Evolutionary conservation across 2,329 filamentous ascomycete genomes (phyloP), one percentile per base, ranked within the genome.

Genomic region (Hirsutella rhossiliensis): DNA sequence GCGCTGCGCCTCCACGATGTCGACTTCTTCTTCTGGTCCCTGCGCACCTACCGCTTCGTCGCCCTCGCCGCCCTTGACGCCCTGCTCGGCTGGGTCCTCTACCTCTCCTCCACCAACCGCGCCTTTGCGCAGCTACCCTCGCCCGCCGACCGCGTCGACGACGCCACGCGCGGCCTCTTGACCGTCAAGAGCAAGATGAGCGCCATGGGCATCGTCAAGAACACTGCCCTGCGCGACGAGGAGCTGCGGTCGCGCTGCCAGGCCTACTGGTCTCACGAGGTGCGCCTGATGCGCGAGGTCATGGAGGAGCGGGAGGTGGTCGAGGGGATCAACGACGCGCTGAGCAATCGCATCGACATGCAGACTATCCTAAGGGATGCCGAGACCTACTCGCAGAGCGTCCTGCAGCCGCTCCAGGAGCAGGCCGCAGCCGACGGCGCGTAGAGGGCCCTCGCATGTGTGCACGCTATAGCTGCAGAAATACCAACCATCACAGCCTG

Each of bases 181-280:
- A 64, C 64, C 5, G 70, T 76, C 12, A 75, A 80, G 58, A 73
- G 76, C 44, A 87, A 82, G 60, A 61, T 94, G 47, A 80, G 76
- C 52, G 85, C 84, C 1, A 66, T 85, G 32, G 84, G 79, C 8
- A 79, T 94, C 45, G 67, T 94, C 39, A 78, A 83, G 59, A 96
- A 96, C 66, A 86, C 87, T 3, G 75, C 85, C 15, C 70, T 83
- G 45, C 69, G 89, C 44, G 86, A 96, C 63, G 72, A 77, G 49
- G 75, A 74, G 38, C 65, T 96, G 60, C 77, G 88, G 47, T 69
- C 63, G 3, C 73, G 75, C 46, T 74, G 75, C 41, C 75, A 82
- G 52, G 73, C 70, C 15, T 96, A 96, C 64, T 97, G 90, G 90
- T 67, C 71, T 11, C 81, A 82, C 38, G 87, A 96, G 66, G 82